phyloP scores from a whole-genome alignment of 2,329 filamentous ascomycete genomes.

The Rhynchosporium agropyri region DNA sequence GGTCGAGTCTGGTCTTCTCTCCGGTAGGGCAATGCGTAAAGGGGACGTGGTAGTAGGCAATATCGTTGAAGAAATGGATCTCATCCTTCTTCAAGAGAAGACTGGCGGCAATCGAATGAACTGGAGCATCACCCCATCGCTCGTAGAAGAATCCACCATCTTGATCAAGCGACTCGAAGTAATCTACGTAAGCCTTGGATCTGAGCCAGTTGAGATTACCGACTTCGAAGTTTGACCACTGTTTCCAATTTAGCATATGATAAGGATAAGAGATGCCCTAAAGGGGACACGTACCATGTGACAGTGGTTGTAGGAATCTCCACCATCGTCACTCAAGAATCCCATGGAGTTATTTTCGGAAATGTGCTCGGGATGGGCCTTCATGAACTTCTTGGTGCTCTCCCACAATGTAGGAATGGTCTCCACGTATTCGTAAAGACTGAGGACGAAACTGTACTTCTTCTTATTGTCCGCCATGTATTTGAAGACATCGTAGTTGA shows the following conservation, averaged over 20 bases:
- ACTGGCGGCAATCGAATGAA: slow-evolving; percentile 93
- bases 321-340: slow-evolving; percentile 89
- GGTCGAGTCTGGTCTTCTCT: slow-evolving; percentile 78
- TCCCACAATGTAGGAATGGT: slow-evolving; percentile 95
- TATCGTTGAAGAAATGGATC: slow-evolving; percentile 98
- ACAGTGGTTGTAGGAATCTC: slow-evolving; percentile 93
- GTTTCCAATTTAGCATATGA: slow-evolving; percentile 7
- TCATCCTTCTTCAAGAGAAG: slow-evolving; percentile 89
- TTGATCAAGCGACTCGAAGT: slow-evolving; percentile 82
- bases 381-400: slow-evolving; percentile 91
- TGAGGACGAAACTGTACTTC: slow-evolving; percentile 97
- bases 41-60: slow-evolving; percentile 96
- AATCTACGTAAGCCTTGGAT: slow-evolving; percentile 85
- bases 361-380: slow-evolving; percentile 86
- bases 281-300: slow-evolving; percentile 73
- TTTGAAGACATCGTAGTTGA: slow-evolving; percentile 94
- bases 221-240: slow-evolving; percentile 99
- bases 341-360: slow-evolving; percentile 81
- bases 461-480: slow-evolving; percentile 96
- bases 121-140: slow-evolving; percentile 95
- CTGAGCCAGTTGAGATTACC: slow-evolving; percentile 93
- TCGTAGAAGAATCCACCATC: slow-evolving; percentile 99
- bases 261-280: neutral
- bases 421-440: slow-evolving; percentile 93
- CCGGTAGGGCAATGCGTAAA: slow-evolving; percentile 97